A percentile compares a stretch with the other conserved stretches of the same genome.
Conservation (phyloP, 345 rosid genomes). For the Excoecaria cochinchinensis region DNA sequence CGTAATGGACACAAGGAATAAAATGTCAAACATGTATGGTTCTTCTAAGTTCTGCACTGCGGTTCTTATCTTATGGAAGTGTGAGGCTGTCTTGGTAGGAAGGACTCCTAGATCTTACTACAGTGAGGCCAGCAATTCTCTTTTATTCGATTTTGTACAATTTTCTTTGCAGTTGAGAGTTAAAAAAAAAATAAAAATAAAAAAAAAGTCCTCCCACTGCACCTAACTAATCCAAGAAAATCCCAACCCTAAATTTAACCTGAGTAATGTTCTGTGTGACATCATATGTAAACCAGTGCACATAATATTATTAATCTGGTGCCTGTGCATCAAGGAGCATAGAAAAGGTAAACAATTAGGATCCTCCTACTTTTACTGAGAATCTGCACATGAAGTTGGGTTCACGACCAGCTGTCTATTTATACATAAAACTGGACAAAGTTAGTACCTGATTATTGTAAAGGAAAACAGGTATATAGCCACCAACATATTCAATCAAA, state of each 20-base stretch:
- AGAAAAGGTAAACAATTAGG: neutral
- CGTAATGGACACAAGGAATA: neutral
- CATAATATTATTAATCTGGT: neutral
- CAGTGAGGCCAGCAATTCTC: neutral
- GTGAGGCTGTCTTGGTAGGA: neutral
- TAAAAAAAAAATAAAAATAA: neutral
- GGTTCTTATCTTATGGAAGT: neutral
- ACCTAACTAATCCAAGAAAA: neutral
- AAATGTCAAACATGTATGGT: neutral
- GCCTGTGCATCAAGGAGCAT: neutral
- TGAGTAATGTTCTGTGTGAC: neutral
- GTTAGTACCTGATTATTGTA: conserved; percentile 80
- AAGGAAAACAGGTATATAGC: conserved; percentile 63
- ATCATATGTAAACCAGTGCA: neutral
- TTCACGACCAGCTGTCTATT: neutral
- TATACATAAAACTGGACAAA: neutral
- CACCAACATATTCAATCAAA: conserved; percentile 57
- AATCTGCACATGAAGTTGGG: neutral
- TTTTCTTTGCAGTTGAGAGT: neutral
- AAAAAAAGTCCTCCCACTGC: neutral
- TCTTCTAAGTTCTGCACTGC: neutral
- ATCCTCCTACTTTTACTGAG: too few species aligned
- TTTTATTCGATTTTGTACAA: neutral
- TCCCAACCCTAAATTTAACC: neutral
- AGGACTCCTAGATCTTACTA: neutral